These are phyloP conservation scores for Bruguiera sexangula DNA, from an alignment of 345 rosid species.

Conservation along the genomic window DNA sequence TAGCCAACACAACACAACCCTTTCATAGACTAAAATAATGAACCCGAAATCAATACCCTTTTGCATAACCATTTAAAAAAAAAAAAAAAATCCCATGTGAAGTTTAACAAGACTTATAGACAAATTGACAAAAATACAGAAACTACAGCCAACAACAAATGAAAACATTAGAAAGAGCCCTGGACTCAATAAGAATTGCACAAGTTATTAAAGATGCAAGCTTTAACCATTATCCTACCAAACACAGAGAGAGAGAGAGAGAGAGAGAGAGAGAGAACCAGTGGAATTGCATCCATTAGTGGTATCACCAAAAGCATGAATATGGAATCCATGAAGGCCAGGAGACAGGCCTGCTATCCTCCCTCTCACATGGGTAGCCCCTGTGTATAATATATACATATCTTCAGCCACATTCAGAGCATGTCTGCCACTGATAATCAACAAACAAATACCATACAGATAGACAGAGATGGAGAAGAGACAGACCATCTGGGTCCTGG, in stretches of 20 bases:
- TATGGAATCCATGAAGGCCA: conserved; percentile 86
- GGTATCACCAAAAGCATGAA: conserved; percentile 89
- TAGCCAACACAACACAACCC: not conserved
- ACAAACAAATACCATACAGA: not conserved
- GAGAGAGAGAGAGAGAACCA: conserved; percentile 31
- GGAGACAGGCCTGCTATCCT: conserved; percentile 71
- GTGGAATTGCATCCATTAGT: conserved; percentile 97
- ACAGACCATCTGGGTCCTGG: conserved; percentile 56
- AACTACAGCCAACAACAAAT: not conserved
- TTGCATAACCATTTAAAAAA: not conserved
- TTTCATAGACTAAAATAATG: not conserved
- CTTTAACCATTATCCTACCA: not conserved
- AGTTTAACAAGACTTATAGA: not conserved
- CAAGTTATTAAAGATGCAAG: not conserved
- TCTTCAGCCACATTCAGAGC: not conserved
- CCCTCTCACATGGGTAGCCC: conserved; percentile 71
- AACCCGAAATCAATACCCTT: not conserved
- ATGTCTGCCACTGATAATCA: not conserved
- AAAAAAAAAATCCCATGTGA: not conserved
- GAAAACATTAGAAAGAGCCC: not conserved
- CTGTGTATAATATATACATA: conserved; percentile 29
- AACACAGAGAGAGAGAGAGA: not conserved
- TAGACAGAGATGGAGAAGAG: conserved; percentile 13
- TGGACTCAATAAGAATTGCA: not conserved
- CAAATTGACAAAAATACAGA: not conserved